phyloP scores from a whole-genome alignment of 192 early-diverging fungal species.

The Coemansia sp. region DNA sequence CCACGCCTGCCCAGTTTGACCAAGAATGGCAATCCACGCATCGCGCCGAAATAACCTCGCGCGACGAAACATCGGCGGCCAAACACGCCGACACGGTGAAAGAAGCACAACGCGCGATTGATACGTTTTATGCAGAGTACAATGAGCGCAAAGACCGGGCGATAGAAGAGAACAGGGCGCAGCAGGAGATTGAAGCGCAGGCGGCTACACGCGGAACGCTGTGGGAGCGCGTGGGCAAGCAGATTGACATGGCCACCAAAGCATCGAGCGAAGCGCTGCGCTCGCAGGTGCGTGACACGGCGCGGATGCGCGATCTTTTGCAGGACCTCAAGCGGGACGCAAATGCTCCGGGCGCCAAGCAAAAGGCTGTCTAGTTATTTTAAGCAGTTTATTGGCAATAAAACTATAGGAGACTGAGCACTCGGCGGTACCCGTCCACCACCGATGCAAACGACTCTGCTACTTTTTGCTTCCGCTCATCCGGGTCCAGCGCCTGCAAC shows the following conservation, averaged over 20 bases:
- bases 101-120: constrained; percentile 64
- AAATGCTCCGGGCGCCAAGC: constrained; percentile 63
- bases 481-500: constrained; percentile 60
- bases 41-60: constrained; percentile 54
- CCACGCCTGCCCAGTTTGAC: constrained; percentile 25
- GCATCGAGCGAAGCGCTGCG: not conserved
- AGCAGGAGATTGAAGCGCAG: constrained; percentile 51
- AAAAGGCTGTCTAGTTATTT: constrained; percentile 2
- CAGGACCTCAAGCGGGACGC: constrained; percentile 65
- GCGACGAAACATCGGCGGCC: constrained; percentile 56
- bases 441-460: constrained; percentile 72
- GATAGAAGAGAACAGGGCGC: constrained; percentile 60
- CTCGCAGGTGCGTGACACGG: constrained; percentile 53
- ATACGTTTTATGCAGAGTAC: constrained; percentile 79
- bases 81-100: constrained; percentile 60
- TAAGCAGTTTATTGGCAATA: too few species aligned
- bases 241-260: constrained; percentile 60
- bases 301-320: constrained; percentile 69
- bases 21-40: constrained; percentile 69
- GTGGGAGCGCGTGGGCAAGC: constrained; percentile 71
- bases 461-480: constrained; percentile 68
- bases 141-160: constrained; percentile 69
- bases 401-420: constrained; percentile 52
- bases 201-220: constrained; percentile 59
- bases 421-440: constrained; percentile 71